A percentile compares a stretch with the other conserved stretches of the same genome.
These are phyloP conservation scores for Lenzites betulinus DNA, from an alignment of 768 basidiomycete species.

Conservation along the genomic window DNA sequence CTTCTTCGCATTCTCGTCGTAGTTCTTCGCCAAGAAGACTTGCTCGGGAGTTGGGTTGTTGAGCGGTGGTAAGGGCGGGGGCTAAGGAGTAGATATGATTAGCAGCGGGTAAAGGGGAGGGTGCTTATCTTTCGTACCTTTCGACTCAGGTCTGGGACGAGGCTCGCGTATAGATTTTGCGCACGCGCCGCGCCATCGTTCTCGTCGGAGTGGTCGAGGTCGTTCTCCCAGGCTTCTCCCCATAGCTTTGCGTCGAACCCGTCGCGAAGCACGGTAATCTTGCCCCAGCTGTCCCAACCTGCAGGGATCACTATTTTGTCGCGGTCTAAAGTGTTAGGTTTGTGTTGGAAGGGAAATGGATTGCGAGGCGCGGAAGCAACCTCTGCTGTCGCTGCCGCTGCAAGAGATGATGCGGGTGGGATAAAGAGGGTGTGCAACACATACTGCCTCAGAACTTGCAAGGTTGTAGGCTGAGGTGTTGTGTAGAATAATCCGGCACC, in stretches of 20 bases:
- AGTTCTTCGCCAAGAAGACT: constrained; percentile 86
- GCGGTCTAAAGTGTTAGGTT: constrained; percentile 90
- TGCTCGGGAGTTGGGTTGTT: constrained; percentile 88
- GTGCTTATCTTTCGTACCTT: constrained; percentile 52
- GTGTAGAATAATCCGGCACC: constrained; percentile 93
- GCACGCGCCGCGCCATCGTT: constrained; percentile 54
- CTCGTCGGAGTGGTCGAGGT: constrained; percentile 48
- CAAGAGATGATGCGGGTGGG: constrained; percentile 60
- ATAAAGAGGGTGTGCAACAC: constrained; percentile 80
- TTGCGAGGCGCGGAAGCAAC: constrained; percentile 60
- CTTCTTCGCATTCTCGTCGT: constrained; percentile 90
- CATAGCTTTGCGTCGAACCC: constrained; percentile 84
- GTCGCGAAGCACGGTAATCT: constrained; percentile 87
- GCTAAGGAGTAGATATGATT: constrained; percentile 39
- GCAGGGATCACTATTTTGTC: constrained; percentile 91
- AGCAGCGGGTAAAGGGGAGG: not conserved
- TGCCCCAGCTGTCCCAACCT: constrained; percentile 99
- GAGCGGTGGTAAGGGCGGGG: constrained; percentile 68
- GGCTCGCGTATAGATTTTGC: constrained; percentile 61
- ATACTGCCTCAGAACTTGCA: constrained; percentile 79
- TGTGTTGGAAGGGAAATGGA: constrained; percentile 83
- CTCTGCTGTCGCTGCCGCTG: constrained; percentile 36
- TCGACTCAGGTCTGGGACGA: constrained; percentile 75
- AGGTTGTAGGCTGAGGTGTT: constrained; percentile 74
- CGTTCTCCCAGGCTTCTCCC: constrained; percentile 80